Evolutionary conservation across 306 rosid species (phyloP).

Genomic region (Vigna unguiculata): DNA sequence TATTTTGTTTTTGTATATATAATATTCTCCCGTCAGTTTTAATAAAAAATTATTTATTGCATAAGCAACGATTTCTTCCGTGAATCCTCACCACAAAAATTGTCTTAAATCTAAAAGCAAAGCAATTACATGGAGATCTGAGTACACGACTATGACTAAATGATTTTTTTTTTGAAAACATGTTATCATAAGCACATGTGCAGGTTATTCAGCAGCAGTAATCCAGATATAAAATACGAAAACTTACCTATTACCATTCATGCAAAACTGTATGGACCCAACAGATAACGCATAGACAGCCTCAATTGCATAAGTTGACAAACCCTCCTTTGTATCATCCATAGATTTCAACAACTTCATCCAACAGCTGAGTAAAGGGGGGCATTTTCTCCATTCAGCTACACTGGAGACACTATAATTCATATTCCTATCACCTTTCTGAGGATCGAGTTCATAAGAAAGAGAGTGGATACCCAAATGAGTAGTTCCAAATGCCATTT

Average conservation of each 20-base stretch:
- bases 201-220: slow-evolving; percentile 32
- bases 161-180: not conserved
- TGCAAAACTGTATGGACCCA: slow-evolving; percentile 79
- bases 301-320: slow-evolving; percentile 64
- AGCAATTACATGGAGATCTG: not conserved
- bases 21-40: no score
- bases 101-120: no score
- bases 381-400: slow-evolving; percentile 70
- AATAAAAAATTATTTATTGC: no score
- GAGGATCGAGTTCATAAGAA: slow-evolving; percentile 54
- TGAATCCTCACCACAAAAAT: not conserved
- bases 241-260: slow-evolving; percentile 73
- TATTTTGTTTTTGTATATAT: no score
- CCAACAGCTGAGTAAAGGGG: slow-evolving; percentile 85
- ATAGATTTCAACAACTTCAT: slow-evolving; percentile 70
- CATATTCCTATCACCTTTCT: slow-evolving; percentile 57
- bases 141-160: slow-evolving; percentile 4
- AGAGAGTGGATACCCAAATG: slow-evolving; percentile 47
- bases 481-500: slow-evolving; percentile 65
- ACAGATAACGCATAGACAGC: slow-evolving; percentile 67
- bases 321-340: slow-evolving; percentile 62
- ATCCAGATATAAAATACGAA: slow-evolving; percentile 28
- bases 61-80: no score
- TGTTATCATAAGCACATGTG: slow-evolving; percentile 7
- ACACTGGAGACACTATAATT: slow-evolving; percentile 52